phyloP scores from a whole-genome alignment of 805 yeast species.

The Wickerhamomyces bovis region DNA sequence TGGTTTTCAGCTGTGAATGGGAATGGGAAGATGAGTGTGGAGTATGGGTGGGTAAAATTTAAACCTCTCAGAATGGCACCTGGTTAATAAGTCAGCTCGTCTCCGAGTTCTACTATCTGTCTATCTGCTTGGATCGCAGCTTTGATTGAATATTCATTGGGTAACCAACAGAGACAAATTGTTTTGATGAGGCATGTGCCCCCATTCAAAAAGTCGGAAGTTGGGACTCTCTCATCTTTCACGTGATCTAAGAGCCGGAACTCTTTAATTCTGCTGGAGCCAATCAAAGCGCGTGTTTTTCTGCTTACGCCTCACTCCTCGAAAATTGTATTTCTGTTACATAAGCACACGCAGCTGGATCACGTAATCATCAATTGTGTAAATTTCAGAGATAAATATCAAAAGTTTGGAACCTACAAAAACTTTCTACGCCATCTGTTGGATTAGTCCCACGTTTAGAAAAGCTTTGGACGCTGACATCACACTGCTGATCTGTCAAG shows the following conservation, averaged over 20 bases:
- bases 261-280: not conserved
- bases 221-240: too few species aligned
- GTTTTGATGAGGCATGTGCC: too few species aligned
- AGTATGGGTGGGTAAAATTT: too few species aligned
- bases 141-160: too few species aligned
- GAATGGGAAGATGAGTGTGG: too few species aligned
- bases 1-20: not conserved
- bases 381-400: too few species aligned
- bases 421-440: not conserved
- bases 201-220: not conserved
- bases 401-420: not conserved
- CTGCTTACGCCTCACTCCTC: conserved; percentile 4
- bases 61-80: not conserved
- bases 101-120: too few species aligned
- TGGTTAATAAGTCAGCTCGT: too few species aligned
- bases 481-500: not conserved
- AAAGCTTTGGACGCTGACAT: not conserved
- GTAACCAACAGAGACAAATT: too few species aligned
- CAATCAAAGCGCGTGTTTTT: conserved; percentile 1
- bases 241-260: not conserved
- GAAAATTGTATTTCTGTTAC: not conserved
- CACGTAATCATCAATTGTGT: not conserved
- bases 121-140: too few species aligned
- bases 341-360: not conserved
- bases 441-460: not conserved